Evolutionary conservation across 2,329 filamentous ascomycete species (phyloP).

Genomic region (Sclerotinia nivalis): DNA sequence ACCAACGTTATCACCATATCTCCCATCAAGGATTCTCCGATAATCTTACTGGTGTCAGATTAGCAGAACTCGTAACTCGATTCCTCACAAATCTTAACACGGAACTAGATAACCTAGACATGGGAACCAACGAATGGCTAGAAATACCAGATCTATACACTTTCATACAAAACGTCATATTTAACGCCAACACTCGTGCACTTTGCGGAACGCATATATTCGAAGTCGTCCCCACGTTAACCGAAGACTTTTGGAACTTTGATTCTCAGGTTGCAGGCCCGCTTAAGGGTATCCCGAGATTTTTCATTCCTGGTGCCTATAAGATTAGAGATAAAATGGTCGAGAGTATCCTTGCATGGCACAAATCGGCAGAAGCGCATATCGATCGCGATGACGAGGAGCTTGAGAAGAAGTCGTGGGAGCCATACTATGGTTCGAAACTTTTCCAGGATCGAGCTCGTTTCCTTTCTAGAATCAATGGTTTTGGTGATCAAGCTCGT

Average conservation of each 20-base stretch:
- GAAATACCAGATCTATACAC: slow-evolving; percentile 35
- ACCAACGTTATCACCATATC: slow-evolving; percentile 29
- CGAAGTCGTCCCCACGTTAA: slow-evolving; percentile 34
- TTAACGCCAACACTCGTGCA: slow-evolving; percentile 35
- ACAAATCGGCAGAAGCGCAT: slow-evolving; percentile 29
- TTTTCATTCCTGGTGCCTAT: slow-evolving; percentile 36
- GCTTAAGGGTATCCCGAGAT: slow-evolving; percentile 35
- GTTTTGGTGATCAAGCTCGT: slow-evolving; percentile 23
- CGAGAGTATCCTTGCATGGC: slow-evolving; percentile 36
- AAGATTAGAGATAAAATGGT: slow-evolving; percentile 33
- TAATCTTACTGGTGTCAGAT: slow-evolving; percentile 25
- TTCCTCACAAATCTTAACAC: slow-evolving; percentile 25
- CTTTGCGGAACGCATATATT: slow-evolving; percentile 39
- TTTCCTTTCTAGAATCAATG: slow-evolving; percentile 21
- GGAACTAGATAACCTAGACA: slow-evolving; percentile 23
- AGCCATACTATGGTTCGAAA: slow-evolving; percentile 38
- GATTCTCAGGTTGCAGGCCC: slow-evolving; percentile 32
- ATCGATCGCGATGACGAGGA: slow-evolving; percentile 27
- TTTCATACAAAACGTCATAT: slow-evolving; percentile 35
- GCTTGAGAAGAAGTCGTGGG: slow-evolving; percentile 33
- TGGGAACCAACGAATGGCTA: slow-evolving; percentile 29
- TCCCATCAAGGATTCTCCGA: slow-evolving; percentile 26
- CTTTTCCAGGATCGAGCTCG: slow-evolving; percentile 35
- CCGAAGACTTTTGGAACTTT: slow-evolving; percentile 40
- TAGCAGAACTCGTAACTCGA: slow-evolving; percentile 26